Evolutionary conservation across 805 yeast species (phyloP).

Genomic region (Candida boleticola): DNA sequence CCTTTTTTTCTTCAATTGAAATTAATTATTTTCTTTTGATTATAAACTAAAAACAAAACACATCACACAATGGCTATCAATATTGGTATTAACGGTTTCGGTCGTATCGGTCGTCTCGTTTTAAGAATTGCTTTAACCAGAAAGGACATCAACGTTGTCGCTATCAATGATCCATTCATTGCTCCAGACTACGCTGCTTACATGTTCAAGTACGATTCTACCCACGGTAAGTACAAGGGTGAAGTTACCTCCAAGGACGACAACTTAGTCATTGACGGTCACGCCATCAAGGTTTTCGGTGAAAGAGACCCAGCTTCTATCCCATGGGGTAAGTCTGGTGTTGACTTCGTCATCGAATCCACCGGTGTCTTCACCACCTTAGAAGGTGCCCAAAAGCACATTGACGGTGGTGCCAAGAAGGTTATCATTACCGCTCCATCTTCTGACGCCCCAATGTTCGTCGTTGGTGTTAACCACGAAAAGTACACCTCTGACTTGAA

Average conservation of each 20-base stretch:
- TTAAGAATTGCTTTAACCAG: conserved; percentile 76
- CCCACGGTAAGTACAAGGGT: conserved; percentile 85
- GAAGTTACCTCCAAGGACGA: conserved; percentile 60
- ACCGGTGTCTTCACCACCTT: conserved; percentile 89
- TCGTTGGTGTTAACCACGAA: conserved; percentile 84
- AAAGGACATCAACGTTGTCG: conserved; percentile 77
- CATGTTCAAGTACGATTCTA: conserved; percentile 94
- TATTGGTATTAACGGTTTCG: conserved; percentile 93
- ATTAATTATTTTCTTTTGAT: conserved; percentile 1
- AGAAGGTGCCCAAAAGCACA: conserved; percentile 81
- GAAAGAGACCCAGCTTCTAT: conserved; percentile 83
- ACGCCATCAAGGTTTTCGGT: conserved; percentile 63
- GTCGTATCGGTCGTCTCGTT: conserved; percentile 90
- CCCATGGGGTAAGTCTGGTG: conserved; percentile 85
- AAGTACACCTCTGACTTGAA: conserved; percentile 71
- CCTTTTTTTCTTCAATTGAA: not conserved
- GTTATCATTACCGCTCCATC: conserved; percentile 95
- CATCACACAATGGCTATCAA: conserved; percentile 51
- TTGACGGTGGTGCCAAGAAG: conserved; percentile 91
- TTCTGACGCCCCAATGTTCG: conserved; percentile 92
- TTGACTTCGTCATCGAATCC: conserved; percentile 86
- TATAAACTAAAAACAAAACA: too few relatives aligned
- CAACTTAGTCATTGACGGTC: conserved; percentile 66
- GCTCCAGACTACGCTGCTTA: conserved; percentile 88
- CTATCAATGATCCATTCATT: conserved; percentile 90